phyloP scores from a whole-genome alignment of 805 yeast species.

The Myxozyma vanderwaltii region DNA sequence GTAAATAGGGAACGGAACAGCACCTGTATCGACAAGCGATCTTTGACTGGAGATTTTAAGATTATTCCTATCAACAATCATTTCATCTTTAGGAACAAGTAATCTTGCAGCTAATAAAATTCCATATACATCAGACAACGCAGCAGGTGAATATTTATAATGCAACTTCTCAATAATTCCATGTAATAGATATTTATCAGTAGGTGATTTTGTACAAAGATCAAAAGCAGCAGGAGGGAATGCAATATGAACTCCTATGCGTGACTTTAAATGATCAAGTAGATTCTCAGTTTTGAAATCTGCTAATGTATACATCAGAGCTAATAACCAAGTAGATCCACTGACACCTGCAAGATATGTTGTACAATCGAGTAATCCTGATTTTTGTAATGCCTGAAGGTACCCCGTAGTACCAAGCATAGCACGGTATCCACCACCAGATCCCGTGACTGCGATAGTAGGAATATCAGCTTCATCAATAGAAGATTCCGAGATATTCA shows the following conservation, averaged over 20 bases:
- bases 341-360: constrained; percentile 36
- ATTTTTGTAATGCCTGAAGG: constrained; percentile 24
- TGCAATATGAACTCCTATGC: constrained; percentile 32
- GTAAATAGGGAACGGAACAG: constrained; percentile 36
- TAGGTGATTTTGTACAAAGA: constrained; percentile 30
- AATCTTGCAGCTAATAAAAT: constrained; percentile 32
- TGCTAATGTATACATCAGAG: constrained; percentile 33
- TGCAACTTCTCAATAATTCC: constrained; percentile 32
- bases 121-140: constrained; percentile 35
- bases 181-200: constrained; percentile 33
- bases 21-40: constrained; percentile 31
- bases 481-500: constrained; percentile 21
- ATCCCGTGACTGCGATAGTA: constrained; percentile 35
- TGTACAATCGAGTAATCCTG: constrained; percentile 35
- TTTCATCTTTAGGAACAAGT: constrained; percentile 29
- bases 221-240: constrained; percentile 29
- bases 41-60: constrained; percentile 35
- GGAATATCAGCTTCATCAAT: constrained; percentile 36
- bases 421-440: constrained; percentile 38
- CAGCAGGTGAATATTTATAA: constrained; percentile 13
- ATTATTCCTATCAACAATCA: constrained; percentile 18
- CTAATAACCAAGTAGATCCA: constrained; percentile 37
- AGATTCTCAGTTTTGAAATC: constrained; percentile 19
- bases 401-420: constrained; percentile 36
- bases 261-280: constrained; percentile 30